Conservation (phyloP, 768 basidiomycete species). For the Leccinellum luteum region DNA sequence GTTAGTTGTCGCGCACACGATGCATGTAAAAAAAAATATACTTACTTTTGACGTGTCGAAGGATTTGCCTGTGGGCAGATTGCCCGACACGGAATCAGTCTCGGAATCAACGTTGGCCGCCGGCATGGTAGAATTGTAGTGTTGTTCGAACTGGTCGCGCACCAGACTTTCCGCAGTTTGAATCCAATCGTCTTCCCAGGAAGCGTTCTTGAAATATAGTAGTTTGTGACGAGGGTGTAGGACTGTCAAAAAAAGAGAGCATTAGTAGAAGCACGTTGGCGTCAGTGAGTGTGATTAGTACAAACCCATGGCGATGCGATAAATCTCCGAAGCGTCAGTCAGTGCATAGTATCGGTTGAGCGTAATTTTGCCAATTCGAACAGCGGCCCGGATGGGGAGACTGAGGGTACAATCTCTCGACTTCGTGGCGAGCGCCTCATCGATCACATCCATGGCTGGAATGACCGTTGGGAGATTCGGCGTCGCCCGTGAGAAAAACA, state of each 20-base stretch:
- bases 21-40: neutral
- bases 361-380: neutral
- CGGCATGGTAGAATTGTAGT: neutral
- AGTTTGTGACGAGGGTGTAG: neutral
- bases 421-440: neutral
- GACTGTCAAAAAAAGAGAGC: neutral
- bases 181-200: neutral
- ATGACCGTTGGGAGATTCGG: neutral
- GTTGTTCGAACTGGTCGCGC: neutral
- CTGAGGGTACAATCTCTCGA: neutral
- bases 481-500: neutral
- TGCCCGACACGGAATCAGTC: neutral
- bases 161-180: neutral
- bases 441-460: neutral
- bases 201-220: neutral
- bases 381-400: neutral
- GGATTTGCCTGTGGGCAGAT: neutral
- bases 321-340: neutral
- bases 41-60: neutral
- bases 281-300: neutral
- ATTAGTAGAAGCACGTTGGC: neutral
- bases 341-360: neutral
- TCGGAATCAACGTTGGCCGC: no score
- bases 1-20: neutral
- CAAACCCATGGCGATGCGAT: neutral